Base-by-base conservation (phyloP, 352 stramenopile species). In the Pythium volutum region DNA sequence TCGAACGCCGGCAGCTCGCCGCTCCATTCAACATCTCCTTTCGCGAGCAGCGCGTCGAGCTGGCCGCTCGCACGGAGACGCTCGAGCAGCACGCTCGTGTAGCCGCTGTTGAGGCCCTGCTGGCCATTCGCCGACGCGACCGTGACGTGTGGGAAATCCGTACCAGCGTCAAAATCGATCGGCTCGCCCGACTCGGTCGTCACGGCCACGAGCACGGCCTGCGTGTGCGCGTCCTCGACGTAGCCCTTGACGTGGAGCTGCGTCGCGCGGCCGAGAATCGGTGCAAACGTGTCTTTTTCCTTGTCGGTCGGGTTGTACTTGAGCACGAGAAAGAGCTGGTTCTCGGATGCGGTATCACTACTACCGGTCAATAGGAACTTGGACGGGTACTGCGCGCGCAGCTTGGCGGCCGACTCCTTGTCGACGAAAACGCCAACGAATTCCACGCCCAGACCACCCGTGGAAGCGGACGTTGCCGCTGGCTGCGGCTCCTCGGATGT, bases 401-500 rank as follows among this genome's bases (percentile, higher is more conserved):
- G 69, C 55, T 69, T 69, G 15, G 65, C 58, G 20, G 79, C 74
- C 53, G 80, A 79, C 29, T 77, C 74, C 50, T 81, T 76, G 23
- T 84, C 70, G 33, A 93, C 65, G 57, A 91, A 93, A 25, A 93
- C 84, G 58, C 84, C 84, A 10, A 93, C 68, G 54, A 89, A 93
- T 64, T 91, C 79, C 46, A 87, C 63, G 45, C 52, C 52, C 6
- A 45, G 64, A 15, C 31, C 29, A 16, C n/a, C n/a, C n/a, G n/a
- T n/a, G n/a, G n/a, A n/a, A n/a, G 52, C 31, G 12, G 38, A 31
- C 11, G 43, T 3, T 23, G 39, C 25, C 16, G 45, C 3, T 15
- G 47, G 36, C 23, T 18, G 12, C 18, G 31, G 49, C 31, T 48
- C 51, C 14, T 33, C 36, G 15, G 50, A 8, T 14, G 41, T 25